phyloP scores from a whole-genome alignment of 2,329 filamentous ascomycete species.

The Bipolaris bicolor region DNA sequence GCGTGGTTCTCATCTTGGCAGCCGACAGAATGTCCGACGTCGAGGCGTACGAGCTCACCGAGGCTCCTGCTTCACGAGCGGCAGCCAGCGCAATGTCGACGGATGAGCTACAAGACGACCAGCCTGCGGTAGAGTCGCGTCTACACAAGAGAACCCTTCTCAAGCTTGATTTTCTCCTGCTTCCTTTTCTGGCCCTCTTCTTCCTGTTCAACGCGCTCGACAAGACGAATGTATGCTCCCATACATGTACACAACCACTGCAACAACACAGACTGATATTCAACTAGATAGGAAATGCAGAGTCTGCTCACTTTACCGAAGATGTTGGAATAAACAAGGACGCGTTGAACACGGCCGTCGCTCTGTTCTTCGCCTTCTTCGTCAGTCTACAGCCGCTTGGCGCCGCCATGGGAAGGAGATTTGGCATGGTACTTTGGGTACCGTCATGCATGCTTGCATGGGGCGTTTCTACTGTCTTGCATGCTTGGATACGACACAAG shows the following conservation, averaged over 20 bases:
- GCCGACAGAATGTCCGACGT: slow-evolving; percentile 18
- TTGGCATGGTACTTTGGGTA: slow-evolving; percentile 62
- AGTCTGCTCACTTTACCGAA: slow-evolving; percentile 64
- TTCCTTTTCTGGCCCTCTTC: slow-evolving; percentile 59
- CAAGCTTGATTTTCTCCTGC: slow-evolving; percentile 58
- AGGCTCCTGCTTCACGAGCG: slow-evolving; percentile 8
- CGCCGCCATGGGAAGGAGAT: slow-evolving; percentile 63
- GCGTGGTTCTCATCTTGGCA: slow-evolving; percentile 20
- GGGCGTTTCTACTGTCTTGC: slow-evolving; percentile 57
- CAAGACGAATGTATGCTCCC: slow-evolving; percentile 53
- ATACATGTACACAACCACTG: background rate
- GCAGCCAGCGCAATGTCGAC: slow-evolving; percentile 17
- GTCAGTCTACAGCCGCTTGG: slow-evolving; percentile 64
- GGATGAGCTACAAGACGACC: slow-evolving; percentile 10
- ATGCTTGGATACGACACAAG: slow-evolving; percentile 54
- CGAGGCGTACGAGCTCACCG: slow-evolving; percentile 20
- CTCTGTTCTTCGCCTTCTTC: slow-evolving; percentile 65
- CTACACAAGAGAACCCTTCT: slow-evolving; percentile 49
- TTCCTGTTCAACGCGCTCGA: slow-evolving; percentile 62
- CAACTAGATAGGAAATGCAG: slow-evolving; percentile 58
- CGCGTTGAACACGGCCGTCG: slow-evolving; percentile 63
- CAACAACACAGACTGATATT: background rate
- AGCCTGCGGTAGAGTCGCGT: slow-evolving; percentile 1
- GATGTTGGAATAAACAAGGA: slow-evolving; percentile 60
- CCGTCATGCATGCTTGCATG: slow-evolving; percentile 63